A percentile compares a stretch with the other conserved stretches of the same genome.
These are phyloP conservation scores for Phyllosticta citrichinensis DNA, from an alignment of 2,329 filamentous ascomycete genomes.

Conservation along the genomic window DNA sequence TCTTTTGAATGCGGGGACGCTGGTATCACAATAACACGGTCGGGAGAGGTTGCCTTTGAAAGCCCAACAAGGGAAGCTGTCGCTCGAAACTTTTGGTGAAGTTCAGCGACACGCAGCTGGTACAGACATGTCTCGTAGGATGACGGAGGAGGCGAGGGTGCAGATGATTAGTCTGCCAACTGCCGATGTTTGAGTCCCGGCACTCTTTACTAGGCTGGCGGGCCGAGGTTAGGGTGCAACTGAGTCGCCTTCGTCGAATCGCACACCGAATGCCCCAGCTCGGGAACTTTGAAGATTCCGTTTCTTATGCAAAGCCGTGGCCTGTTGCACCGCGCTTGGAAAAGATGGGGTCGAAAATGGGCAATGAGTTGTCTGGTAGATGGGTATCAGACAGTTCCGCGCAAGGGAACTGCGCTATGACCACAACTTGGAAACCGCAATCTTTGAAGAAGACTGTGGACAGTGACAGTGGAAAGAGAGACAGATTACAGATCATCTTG, in stretches of 20 bases:
- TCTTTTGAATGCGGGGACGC: not conserved
- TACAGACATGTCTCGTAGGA: not conserved
- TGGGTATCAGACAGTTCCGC: too few species aligned
- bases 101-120: not conserved
- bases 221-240: conserved; percentile 13
- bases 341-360: too few species aligned
- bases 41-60: not conserved
- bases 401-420: too few species aligned
- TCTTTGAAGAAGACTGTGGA: too few species aligned
- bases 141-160: conserved; percentile 23
- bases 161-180: not conserved
- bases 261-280: not conserved
- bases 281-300: too few species aligned
- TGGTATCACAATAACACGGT: not conserved
- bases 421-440: too few species aligned
- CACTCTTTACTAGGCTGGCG: not conserved
- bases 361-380: too few species aligned
- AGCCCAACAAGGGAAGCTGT: not conserved
- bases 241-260: not conserved
- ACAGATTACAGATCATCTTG: too few species aligned
- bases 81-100: not conserved
- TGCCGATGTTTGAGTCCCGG: not conserved
- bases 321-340: too few species aligned
- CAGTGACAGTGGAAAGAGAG: too few species aligned
- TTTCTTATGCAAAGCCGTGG: too few species aligned